Evolutionary conservation across 306 rosid species (phyloP).

Genomic region (Trichosanthes truncata): DNA sequence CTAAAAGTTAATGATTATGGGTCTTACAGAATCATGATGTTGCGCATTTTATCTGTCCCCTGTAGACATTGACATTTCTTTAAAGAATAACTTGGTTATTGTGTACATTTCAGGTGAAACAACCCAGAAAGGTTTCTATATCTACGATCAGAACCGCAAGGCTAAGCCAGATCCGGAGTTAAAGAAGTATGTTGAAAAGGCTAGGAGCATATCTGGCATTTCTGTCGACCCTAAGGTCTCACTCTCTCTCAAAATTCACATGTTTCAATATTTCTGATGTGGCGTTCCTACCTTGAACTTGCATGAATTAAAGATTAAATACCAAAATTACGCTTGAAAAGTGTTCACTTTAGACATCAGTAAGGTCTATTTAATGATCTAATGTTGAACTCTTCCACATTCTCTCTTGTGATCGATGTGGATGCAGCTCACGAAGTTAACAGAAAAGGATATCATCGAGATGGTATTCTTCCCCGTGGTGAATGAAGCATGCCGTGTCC

Average conservation of each 20-base stretch:
- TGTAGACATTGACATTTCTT: background rate
- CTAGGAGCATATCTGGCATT: conserved; percentile 62
- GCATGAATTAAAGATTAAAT: background rate
- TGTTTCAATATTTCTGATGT: background rate
- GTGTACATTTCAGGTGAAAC: conserved; percentile 47
- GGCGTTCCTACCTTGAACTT: background rate
- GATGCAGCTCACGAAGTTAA: conserved; percentile 53
- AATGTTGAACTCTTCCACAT: background rate
- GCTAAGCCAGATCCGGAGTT: conserved; percentile 84
- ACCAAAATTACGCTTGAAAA: background rate
- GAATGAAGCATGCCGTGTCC: conserved; percentile 93
- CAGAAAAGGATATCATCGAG: conserved; percentile 78
- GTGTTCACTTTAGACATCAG: background rate
- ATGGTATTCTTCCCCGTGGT: conserved; percentile 95
- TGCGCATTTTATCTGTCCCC: background rate
- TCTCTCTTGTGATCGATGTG: background rate
- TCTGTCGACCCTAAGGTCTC: conserved; percentile 66
- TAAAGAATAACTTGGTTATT: background rate
- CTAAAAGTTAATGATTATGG: background rate
- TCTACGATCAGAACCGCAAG: conserved; percentile 61
- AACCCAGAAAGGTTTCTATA: conserved; percentile 70
- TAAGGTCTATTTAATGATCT: background rate
- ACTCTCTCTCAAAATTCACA: background rate
- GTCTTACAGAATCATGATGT: background rate
- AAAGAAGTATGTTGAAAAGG: conserved; percentile 70